A percentile compares a stretch with the other conserved stretches of the same genome.
Evolutionary conservation across 495 filamentous ascomycete species (phyloP).

Genomic region (Letharia columbiana): DNA sequence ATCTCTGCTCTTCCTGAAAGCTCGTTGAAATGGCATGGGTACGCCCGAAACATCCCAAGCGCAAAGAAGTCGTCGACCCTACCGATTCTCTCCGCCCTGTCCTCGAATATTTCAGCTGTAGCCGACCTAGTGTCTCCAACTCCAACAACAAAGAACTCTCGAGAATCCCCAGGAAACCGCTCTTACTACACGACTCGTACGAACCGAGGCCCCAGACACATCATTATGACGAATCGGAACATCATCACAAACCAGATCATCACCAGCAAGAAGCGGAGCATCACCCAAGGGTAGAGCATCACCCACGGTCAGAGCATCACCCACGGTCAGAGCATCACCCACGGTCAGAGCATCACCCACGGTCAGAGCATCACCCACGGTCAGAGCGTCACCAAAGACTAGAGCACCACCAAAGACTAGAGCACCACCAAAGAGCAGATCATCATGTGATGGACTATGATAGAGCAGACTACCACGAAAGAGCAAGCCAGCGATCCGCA

Average conservation of each 20-base stretch:
- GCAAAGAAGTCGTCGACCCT: background rate
- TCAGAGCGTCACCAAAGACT: background rate
- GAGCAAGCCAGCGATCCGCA: background rate
- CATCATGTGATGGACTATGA: background rate
- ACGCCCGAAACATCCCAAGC: background rate
- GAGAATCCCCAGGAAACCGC: background rate
- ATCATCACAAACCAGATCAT: background rate
- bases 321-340: too few relatives aligned
- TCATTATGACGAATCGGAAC: background rate
- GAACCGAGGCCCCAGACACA: background rate
- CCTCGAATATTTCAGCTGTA: background rate
- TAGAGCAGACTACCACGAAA: background rate
- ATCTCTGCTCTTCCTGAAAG: background rate
- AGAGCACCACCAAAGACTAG: background rate
- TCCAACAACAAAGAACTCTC: background rate
- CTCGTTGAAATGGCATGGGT: background rate
- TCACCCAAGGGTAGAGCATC: background rate
- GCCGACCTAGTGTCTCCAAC: background rate
- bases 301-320: background rate
- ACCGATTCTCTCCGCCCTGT: background rate
- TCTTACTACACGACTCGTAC: background rate
- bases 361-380: too few relatives aligned
- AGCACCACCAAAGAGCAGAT: background rate
- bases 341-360: too few relatives aligned
- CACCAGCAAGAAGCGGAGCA: background rate